Conservation (phyloP, 2,329 filamentous ascomycete genomes). For the Diaporthe humulicola region DNA sequence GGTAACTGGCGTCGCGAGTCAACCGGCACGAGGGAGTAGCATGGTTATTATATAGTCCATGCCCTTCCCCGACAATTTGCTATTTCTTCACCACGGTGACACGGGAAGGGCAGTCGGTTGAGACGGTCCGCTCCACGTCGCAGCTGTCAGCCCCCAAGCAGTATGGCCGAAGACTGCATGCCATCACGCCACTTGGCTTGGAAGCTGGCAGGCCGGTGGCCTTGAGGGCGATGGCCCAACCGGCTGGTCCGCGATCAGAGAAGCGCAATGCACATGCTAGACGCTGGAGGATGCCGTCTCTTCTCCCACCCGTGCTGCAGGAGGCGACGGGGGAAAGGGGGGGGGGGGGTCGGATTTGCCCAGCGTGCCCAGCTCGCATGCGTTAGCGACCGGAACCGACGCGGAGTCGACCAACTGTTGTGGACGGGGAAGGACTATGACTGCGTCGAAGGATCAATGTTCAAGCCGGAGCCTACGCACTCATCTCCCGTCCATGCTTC, state of each 20-base stretch:
- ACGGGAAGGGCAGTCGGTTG: neutral
- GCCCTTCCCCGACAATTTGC: neutral
- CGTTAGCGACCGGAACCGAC: constrained; percentile 1
- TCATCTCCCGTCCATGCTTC: neutral
- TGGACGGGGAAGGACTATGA: neutral
- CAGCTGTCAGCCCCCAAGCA: constrained; percentile 5
- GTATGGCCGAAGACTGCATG: constrained; percentile 18
- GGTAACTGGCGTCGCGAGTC: neutral
- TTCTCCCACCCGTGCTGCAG: neutral
- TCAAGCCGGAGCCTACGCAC: neutral
- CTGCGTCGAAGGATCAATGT: constrained; percentile 6
- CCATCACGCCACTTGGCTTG: constrained; percentile 18
- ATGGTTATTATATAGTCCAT: neutral
- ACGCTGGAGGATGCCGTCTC: neutral
- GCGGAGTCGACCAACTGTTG: neutral
- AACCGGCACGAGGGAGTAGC: neutral
- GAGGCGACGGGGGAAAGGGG: neutral
- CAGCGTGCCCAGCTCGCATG: neutral
- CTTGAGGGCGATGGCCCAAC: neutral
- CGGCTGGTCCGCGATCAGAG: neutral
- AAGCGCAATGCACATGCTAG: neutral
- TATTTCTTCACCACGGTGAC: neutral
- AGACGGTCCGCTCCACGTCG: neutral
- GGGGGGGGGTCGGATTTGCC: too few species aligned
- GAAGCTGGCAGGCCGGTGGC: neutral